phyloP scores from a whole-genome alignment of 345 rosid genomes.

The Hibiscus syriacus region DNA sequence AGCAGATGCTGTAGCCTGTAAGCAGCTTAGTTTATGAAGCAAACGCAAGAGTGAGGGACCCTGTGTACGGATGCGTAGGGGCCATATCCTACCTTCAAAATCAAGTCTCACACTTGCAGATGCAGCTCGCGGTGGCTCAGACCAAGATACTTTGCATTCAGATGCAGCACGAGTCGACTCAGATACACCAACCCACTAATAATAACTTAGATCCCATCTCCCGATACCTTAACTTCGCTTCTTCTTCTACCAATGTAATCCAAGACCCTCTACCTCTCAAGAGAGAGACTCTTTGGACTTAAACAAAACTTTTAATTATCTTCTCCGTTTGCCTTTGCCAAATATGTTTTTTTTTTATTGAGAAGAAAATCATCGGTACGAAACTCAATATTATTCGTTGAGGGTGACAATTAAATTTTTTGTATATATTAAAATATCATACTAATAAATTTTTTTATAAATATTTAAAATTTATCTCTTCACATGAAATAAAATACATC shows the following conservation, averaged over 20 bases:
- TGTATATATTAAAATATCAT: no score
- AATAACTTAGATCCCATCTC: constrained; percentile 24
- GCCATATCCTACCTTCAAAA: constrained; percentile 70
- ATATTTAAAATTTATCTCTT: no score
- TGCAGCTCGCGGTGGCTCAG: constrained; percentile 81
- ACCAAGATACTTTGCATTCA: constrained; percentile 71
- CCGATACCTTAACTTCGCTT: constrained; percentile 40
- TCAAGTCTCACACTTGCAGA: constrained; percentile 71
- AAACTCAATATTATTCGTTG: no score
- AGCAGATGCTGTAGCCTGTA: constrained; percentile 75
- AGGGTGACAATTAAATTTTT: no score
- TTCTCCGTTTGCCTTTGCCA: constrained; percentile 1
- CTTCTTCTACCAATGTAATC: constrained; percentile 50
- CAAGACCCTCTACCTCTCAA: constrained; percentile 53
- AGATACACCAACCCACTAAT: constrained; percentile 11
- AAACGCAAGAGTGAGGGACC: constrained; percentile 74
- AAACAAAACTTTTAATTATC: not conserved
- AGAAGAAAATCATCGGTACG: no score
- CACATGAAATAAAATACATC: no score
- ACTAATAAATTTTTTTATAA: no score
- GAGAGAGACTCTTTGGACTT: constrained; percentile 74
- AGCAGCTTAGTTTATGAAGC: constrained; percentile 81
- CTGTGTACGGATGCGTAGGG: constrained; percentile 80
- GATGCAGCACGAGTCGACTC: constrained; percentile 59
- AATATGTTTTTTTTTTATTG: no score